Percentiles rank a stretch among this genome's conserved stretches.
Evolutionary conservation across 2,329 filamentous ascomycete genomes (phyloP).

Genomic region (Botrytis byssoidea): DNA sequence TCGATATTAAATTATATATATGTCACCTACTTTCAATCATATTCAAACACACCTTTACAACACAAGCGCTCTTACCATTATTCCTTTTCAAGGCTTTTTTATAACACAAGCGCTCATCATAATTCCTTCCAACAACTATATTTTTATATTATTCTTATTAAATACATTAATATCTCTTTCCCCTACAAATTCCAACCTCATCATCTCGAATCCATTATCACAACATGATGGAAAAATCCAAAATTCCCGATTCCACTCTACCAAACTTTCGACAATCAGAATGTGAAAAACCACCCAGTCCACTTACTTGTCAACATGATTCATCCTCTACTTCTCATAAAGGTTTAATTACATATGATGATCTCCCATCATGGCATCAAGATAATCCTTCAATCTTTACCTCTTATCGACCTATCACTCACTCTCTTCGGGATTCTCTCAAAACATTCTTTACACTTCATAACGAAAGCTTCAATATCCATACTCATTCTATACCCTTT

Average conservation of each 20-base stretch:
- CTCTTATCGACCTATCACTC: conserved; percentile 6
- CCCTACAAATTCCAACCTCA: neutral
- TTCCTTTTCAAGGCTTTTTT: neutral
- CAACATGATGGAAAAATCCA: neutral
- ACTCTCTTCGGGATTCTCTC: neutral
- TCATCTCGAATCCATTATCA: neutral
- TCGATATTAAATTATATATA: neutral
- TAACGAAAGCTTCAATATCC: conserved; percentile 19
- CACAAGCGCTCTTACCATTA: neutral
- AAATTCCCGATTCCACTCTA: neutral
- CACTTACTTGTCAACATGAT: too few species aligned
- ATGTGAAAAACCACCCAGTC: neutral
- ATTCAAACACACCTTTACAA: neutral
- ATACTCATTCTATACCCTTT: conserved; percentile 14
- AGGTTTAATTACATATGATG: conserved; percentile 9
- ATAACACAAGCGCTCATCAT: neutral
- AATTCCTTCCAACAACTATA: neutral
- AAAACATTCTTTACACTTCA: neutral
- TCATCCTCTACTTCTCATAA: too few species aligned
- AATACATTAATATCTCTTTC: neutral
- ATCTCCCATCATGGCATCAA: conserved; percentile 14
- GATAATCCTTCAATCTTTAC: conserved; percentile 13
- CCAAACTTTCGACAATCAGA: neutral
- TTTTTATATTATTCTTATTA: too few species aligned
- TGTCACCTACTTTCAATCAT: neutral